Percentiles rank a stretch among this genome's conserved stretches.
These are phyloP conservation scores for Musa schizocarpa DNA, from an alignment of 176 grass and related monocot genomes.

Conservation along the genomic window DNA sequence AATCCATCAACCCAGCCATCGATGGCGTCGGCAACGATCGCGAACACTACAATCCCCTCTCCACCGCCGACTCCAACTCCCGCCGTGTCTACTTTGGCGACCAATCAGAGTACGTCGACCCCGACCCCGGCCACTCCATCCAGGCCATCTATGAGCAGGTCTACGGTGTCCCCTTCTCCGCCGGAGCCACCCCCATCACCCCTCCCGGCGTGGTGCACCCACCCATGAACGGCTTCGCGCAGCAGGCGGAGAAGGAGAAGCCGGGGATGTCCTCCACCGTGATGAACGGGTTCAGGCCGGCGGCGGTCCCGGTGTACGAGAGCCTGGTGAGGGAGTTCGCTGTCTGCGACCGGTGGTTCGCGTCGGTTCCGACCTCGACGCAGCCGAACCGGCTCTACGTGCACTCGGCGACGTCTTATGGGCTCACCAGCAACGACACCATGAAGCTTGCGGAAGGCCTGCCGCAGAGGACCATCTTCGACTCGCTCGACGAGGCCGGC, in stretches of 20 bases:
- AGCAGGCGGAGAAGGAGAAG: constrained; percentile 65
- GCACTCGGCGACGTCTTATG: constrained; percentile 24
- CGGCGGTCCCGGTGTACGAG: constrained; percentile 69
- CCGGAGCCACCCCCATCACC: constrained; percentile 47
- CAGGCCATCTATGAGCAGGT: constrained; percentile 92
- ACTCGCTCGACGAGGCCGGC: constrained; percentile 53
- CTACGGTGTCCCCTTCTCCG: constrained; percentile 47
- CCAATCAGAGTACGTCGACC: constrained; percentile 63
- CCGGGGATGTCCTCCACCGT: constrained; percentile 51
- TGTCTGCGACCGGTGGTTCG: constrained; percentile 24
- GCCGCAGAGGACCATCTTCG: constrained; percentile 75
- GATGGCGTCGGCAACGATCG: constrained; percentile 40
- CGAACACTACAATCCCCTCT: constrained; percentile 41
- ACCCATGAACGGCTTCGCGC: constrained; percentile 71
- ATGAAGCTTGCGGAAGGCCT: constrained; percentile 31
- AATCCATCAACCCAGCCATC: constrained; percentile 45
- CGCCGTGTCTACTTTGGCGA: constrained; percentile 31
- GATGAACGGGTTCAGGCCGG: constrained; percentile 66
- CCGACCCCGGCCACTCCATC: constrained; percentile 76
- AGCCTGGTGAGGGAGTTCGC: constrained; percentile 45
- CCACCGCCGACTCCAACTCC: constrained; percentile 31
- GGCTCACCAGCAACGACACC: constrained; percentile 46
- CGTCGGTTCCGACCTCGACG: constrained; percentile 35
- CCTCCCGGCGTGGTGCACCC: constrained; percentile 24
- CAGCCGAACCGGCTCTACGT: constrained; percentile 64